Base-by-base conservation (phyloP, 768 basidiomycete species). In the Trichaptum fuscoviolaceum region DNA sequence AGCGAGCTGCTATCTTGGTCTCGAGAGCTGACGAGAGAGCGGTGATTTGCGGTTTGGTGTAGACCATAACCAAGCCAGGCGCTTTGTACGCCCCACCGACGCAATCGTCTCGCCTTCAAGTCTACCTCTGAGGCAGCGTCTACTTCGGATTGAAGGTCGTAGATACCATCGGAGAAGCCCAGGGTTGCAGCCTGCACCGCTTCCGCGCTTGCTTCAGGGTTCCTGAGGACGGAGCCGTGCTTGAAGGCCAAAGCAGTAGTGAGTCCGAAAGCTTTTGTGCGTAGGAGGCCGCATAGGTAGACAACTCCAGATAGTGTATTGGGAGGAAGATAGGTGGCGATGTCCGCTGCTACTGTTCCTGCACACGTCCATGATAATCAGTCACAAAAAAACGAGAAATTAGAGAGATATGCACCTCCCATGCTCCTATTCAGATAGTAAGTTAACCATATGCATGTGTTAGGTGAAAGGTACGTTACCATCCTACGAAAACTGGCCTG, bases 401-500 rank as follows among this genome's bases (percentile, higher is more conserved):
- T 74, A 66, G 15, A 75, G 68, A 35, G 35, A 36, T 17, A 36
- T 36, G n/a, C n/a, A 36, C 35, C 35, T 36, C 35, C 35, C 35
- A 36, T 20, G 10, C 20, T 30, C 24, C 20, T 30, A 26, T 12
- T 27, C 7, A n/a, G 20, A 25, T n/a, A 60, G 35, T 23, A 52
- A 52, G 20, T 62, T 15, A 57, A 57, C 35, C 24, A 52, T 35
- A 30, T 18, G 7, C 7, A 36, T 36, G 7, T 7, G 17, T 36
- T 76, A 74, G n/a, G 73, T 69, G 64, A 75, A n/a, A n/a, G n/a
- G n/a, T 42, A 20, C 68, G 72, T 58, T 66, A 76, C 77, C 78
- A 81, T 65, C 75, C 80, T n/a, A 73, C 68, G 35, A 77, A 70
- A 66, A 75, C 73, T 26, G 78, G 75, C 57, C 69, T 72, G 18